Evolutionary conservation across 192 early-diverging fungal genomes (phyloP), one percentile per base, ranked within the genome.

Genomic region (Podila epigama): DNA sequence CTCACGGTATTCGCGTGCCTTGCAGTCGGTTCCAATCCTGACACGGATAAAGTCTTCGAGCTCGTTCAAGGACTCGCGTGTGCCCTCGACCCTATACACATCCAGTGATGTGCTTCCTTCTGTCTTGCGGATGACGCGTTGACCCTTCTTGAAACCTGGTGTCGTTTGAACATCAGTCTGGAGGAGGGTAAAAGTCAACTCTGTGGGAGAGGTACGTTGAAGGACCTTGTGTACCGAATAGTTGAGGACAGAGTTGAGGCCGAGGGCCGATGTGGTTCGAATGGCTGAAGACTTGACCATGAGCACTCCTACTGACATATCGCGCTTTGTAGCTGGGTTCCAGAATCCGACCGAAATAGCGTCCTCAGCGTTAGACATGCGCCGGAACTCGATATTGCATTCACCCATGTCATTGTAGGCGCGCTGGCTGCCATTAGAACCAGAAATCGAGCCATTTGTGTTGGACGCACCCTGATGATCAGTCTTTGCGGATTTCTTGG

Each of bases 301-400:
- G 60, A 77, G 55, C 16, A 68, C 66, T 0, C 72, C 72, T 2
- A 58, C 39, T 0, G 65, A 51, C 64, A 67, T 67, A 15, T 77
- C 72, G n/a, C 72, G 64, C 27, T 63, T 68, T 4, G 72, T 77
- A 8, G 42, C 66, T 22, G 72, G 60, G 31, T 77, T 77, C 32
- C 60, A 68, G 60, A 77, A 77, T 0, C 65, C 72, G 13, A 77
- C 60, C 3, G 64, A 77, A 16, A 68, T 42, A 2, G 65, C 64
- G 3, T 77, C 58, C 8, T 64, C 58, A 8, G 60, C 51, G 29
- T 77, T 67, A 7, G 72, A 77, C 72, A 77, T 77, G 15, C 66
- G 33, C 10, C 72, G 51, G 37, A 77, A 77, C 36, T 77, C 72
- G 31, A 77, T 63, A 33, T 68, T 58, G 31, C 72, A 77, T 22